phyloP scores from a whole-genome alignment of 495 filamentous ascomycete genomes.

The Parathielavia hyrcaniae region DNA sequence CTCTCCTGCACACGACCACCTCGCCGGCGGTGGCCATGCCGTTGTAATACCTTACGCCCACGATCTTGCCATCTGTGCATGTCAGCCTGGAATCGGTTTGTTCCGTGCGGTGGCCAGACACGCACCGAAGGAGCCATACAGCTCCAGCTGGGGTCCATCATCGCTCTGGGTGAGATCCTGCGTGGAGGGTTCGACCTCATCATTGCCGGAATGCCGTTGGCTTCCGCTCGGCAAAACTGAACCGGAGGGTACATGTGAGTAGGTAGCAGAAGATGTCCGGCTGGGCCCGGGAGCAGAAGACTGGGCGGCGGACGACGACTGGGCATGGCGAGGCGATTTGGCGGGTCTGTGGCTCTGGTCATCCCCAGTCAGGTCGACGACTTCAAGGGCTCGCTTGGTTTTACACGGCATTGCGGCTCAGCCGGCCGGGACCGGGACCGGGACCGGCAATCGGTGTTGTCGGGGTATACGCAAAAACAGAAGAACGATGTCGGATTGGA shows the following conservation, averaged over 20 bases:
- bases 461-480: neutral
- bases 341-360: neutral
- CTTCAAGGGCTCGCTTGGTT: constrained; percentile 9
- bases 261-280: neutral
- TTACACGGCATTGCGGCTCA: constrained; percentile 5
- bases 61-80: constrained; percentile 57
- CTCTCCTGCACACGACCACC: constrained; percentile 58
- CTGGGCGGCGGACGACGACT: constrained; percentile 3
- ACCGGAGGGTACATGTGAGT: neutral
- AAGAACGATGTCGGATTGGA: neutral
- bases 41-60: constrained; percentile 73
- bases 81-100: constrained; percentile 23
- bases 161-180: constrained; percentile 49
- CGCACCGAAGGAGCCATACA: constrained; percentile 47
- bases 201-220: neutral
- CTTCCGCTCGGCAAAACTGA: neutral
- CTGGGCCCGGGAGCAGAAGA: neutral
- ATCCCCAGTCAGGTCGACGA: constrained; percentile 1
- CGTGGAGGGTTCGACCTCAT: constrained; percentile 44
- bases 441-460: too few species aligned
- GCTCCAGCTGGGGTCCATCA: constrained; percentile 39
- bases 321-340: constrained; percentile 15
- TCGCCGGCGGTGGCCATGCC: constrained; percentile 68
- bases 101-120: neutral
- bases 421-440: neutral